Base-by-base conservation (phyloP, 805 yeast genomes). In the Zygosaccharomyces bisporus region DNA sequence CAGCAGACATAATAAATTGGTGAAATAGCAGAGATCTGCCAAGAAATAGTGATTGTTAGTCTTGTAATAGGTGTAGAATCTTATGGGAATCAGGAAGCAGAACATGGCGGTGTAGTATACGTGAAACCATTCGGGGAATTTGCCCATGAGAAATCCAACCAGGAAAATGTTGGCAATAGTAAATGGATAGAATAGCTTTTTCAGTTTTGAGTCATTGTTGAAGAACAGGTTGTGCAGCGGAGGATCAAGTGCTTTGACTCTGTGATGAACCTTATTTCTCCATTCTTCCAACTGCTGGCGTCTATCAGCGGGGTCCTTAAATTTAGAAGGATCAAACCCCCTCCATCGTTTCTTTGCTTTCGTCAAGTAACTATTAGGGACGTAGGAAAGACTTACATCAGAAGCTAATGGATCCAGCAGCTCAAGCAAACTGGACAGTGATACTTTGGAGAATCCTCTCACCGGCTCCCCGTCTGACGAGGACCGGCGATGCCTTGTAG, bases 1-100 rank as follows among this genome's bases (percentile, higher is more conserved):
- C 1, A 79, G 51, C 53, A 90, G 56, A 39, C 86, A 67, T 46
- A 91, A 66, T 9, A 79, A 54, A 58, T 91, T 93, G 35, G 86
- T 97, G 62, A 83, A 93, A 64, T 91, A 91, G 66, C 99, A 91
- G 53, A 91, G 72, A 65, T 91, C 98, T 0, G 95, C 97, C 58
- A 93, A 70, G 61, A 81, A 91, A 64, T 86, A 91, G 49, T 90
- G 96, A 67, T 75, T 87, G 6, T 86, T 77, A 40, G 72, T 75
- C 63, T 85, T 86, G 68, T 81, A 84, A 67, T 86, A 91, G 1
- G 93, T 79, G 66, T 88, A 81, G 56, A 83, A 75, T 45, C 99
- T 70, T 18, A 90, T 80, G 0, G 99, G 98, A 81, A 90, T 78
- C 43, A 91, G 69, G 1, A 85, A 49, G 2, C 67, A 57, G 44